These are phyloP conservation scores for Dinochytrium kinnereticum DNA, from an alignment of 371 early-diverging fungal species.

Conservation along the genomic window DNA sequence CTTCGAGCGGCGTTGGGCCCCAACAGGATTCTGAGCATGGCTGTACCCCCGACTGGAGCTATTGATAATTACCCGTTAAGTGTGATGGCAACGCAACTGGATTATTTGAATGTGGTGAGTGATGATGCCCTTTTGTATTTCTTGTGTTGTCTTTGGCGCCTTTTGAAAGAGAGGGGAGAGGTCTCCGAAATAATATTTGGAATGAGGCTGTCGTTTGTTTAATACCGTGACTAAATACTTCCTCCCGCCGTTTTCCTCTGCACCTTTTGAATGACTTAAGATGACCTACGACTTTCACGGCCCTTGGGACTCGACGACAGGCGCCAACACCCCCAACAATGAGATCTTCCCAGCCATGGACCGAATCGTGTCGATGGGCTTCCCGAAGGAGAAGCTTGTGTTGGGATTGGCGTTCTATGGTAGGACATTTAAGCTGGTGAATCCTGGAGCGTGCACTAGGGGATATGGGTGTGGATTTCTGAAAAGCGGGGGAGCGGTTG, in stretches of 20 bases:
- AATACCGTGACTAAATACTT: not conserved
- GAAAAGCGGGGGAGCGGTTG: not conserved
- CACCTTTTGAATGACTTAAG: constrained; percentile 3
- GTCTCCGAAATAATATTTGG: no score
- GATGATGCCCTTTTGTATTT: not conserved
- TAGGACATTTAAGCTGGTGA: constrained; percentile 16
- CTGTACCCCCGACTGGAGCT: not conserved
- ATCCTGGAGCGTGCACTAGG: constrained; percentile 13
- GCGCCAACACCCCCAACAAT: constrained; percentile 21
- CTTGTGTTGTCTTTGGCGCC: no score
- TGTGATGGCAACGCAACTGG: constrained; percentile 9
- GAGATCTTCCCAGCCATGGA: constrained; percentile 10
- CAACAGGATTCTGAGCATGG: not conserved
- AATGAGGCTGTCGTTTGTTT: no score
- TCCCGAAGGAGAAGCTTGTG: constrained; percentile 28
- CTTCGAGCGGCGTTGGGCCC: constrained; percentile 8
- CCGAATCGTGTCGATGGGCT: constrained; percentile 1
- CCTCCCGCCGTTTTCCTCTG: not conserved
- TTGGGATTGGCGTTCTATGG: constrained; percentile 36
- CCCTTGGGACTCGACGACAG: constrained; percentile 9
- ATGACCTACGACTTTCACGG: constrained; percentile 28
- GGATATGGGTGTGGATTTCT: constrained; percentile 20
- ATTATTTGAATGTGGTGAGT: constrained; percentile 23
- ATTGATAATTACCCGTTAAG: constrained; percentile 19
- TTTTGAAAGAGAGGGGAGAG: no score